phyloP scores from a whole-genome alignment of 2,329 filamentous ascomycete species.

The Trichoderma atroviride region DNA sequence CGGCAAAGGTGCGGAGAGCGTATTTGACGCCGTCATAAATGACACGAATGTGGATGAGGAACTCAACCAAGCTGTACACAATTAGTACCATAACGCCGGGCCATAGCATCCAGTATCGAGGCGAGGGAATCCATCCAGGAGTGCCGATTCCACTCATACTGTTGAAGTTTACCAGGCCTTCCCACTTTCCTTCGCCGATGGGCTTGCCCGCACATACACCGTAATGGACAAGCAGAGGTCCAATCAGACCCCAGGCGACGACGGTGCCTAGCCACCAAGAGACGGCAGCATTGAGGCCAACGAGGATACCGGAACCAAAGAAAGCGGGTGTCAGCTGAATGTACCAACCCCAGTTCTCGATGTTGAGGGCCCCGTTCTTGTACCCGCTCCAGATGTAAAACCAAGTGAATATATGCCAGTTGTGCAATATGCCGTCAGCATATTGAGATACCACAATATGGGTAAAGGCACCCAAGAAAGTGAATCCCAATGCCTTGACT shows the following conservation, averaged over 20 bases:
- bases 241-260: conserved; percentile 58
- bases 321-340: conserved; percentile 63
- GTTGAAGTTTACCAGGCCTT: conserved; percentile 37
- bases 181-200: conserved; percentile 37
- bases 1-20: conserved; percentile 38
- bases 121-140: conserved; percentile 39
- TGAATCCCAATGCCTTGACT: conserved; percentile 56
- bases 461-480: conserved; percentile 54
- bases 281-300: conserved; percentile 56
- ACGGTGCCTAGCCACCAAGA: conserved; percentile 61
- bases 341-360: conserved; percentile 65
- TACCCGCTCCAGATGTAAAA: conserved; percentile 59
- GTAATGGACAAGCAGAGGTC: conserved; percentile 50
- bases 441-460: conserved; percentile 62
- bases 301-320: conserved; percentile 59
- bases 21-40: conserved; percentile 42
- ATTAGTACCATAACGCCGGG: conserved; percentile 50
- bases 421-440: conserved; percentile 61
- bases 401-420: conserved; percentile 58
- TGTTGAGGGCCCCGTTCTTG: conserved; percentile 52
- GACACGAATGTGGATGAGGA: conserved; percentile 45
- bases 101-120: conserved; percentile 49
- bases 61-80: conserved; percentile 46
- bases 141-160: conserved; percentile 37
- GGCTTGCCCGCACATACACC: conserved; percentile 54